Conservation (phyloP, 176 grass and related monocot genomes). For the Saccharum officinarum region DNA sequence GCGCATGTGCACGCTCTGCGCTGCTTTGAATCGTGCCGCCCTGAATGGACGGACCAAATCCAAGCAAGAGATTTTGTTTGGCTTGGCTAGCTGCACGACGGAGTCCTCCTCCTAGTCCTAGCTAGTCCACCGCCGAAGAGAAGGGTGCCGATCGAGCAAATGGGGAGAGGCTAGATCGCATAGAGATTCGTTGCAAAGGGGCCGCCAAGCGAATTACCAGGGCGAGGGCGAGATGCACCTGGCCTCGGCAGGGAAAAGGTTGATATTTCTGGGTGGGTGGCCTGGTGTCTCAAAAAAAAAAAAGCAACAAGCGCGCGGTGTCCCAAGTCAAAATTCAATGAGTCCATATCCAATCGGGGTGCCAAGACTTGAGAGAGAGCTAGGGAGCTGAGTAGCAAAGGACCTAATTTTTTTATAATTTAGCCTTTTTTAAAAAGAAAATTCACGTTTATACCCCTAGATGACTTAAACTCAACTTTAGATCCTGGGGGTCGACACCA, state of each 20-base stretch:
- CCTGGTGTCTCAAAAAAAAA: neutral
- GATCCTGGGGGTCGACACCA: no score
- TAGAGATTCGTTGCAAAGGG: slow-evolving; percentile 19
- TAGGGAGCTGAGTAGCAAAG: no score
- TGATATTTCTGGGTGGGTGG: slow-evolving; percentile 17
- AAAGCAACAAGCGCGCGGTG: neutral
- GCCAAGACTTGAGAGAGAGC: neutral
- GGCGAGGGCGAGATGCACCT: neutral
- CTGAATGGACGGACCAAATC: slow-evolving; percentile 13
- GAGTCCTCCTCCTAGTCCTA: neutral
- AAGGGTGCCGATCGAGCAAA: neutral
- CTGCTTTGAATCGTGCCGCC: slow-evolving; percentile 30
- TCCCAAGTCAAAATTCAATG: no score
- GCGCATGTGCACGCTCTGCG: neutral
- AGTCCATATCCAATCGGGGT: neutral
- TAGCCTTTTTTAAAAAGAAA: no score
- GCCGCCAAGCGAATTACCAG: neutral
- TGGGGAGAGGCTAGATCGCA: slow-evolving; percentile 44
- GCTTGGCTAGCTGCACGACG: neutral
- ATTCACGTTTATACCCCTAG: no score
- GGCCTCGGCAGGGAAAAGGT: neutral
- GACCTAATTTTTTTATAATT: no score
- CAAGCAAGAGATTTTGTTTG: slow-evolving; percentile 21
- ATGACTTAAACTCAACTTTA: no score
- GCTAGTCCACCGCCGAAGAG: neutral